These are phyloP conservation scores for Boletus rubropictus DNA, from an alignment of 768 basidiomycete species.

Conservation along the genomic window DNA sequence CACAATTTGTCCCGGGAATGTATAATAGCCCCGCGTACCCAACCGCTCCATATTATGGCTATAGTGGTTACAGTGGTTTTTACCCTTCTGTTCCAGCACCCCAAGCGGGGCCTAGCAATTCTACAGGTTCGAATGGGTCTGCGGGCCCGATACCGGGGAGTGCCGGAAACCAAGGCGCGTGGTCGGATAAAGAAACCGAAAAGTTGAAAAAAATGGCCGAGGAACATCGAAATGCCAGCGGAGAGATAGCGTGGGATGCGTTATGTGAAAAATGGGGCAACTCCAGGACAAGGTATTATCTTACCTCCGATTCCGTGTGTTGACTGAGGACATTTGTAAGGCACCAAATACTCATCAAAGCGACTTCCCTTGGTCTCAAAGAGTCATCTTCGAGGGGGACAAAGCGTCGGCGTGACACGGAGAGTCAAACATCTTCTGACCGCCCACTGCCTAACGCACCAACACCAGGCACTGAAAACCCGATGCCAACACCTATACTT, in stretches of 20 bases:
- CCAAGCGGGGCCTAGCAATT: constrained; percentile 22
- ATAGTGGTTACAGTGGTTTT: constrained; percentile 35
- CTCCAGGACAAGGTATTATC: constrained; percentile 59
- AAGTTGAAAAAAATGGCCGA: constrained; percentile 64
- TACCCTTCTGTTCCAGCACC: constrained; percentile 24
- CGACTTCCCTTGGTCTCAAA: constrained; percentile 71
- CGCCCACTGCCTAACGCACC: constrained; percentile 20
- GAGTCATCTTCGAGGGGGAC: constrained; percentile 61
- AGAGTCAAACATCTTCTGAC: constrained; percentile 28
- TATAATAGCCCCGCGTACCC: constrained; percentile 43
- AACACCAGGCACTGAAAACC: constrained; percentile 18
- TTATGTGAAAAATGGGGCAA: constrained; percentile 70
- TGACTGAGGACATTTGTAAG: constrained; percentile 33
- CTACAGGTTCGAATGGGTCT: constrained; percentile 24
- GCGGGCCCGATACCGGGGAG: constrained; percentile 17
- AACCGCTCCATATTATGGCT: constrained; percentile 59
- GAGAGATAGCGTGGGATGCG: constrained; percentile 73
- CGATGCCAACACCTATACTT: constrained; percentile 11
- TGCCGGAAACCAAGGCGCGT: constrained; percentile 60
- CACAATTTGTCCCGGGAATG: constrained; percentile 38
- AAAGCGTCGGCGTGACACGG: constrained; percentile 52
- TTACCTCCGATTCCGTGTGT: neutral
- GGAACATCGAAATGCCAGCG: constrained; percentile 46
- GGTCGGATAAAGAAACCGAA: constrained; percentile 76
- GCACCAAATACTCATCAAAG: constrained; percentile 80